phyloP scores from a whole-genome alignment of 2,329 filamentous ascomycete species.

The Aspergillus sp. region DNA sequence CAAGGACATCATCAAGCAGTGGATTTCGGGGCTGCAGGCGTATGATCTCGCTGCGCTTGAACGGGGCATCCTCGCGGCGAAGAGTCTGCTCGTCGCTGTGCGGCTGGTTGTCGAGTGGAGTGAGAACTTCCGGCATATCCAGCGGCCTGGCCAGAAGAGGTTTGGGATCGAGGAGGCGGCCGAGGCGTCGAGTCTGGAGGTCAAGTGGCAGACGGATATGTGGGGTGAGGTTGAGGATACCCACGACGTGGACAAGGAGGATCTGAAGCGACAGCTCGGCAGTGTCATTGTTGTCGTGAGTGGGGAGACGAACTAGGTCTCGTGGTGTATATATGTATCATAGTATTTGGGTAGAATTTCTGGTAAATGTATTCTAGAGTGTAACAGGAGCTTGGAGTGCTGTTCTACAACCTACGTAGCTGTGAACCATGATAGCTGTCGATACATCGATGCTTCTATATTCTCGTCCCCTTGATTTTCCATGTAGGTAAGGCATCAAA shows the following conservation, averaged over 20 bases:
- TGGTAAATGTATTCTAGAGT: not conserved
- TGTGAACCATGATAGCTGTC: too few species aligned
- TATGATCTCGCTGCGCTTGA: conserved; percentile 89
- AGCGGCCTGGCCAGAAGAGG: conserved; percentile 34
- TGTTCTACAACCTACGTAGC: too few species aligned
- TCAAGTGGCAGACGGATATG: conserved; percentile 81
- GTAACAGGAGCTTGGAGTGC: not conserved
- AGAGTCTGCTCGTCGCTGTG: conserved; percentile 77
- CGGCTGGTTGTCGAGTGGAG: conserved; percentile 86
- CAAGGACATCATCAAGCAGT: conserved; percentile 72
- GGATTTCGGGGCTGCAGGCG: conserved; percentile 69
- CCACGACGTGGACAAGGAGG: conserved; percentile 93
- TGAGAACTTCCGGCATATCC: conserved; percentile 61
- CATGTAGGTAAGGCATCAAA: too few species aligned
- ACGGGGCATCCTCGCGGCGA: conserved; percentile 77
- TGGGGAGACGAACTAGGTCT: conserved; percentile 44
- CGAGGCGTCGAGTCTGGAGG: conserved; percentile 74
- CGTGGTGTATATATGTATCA: not conserved
- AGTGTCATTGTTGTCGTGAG: conserved; percentile 80
- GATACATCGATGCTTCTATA: too few species aligned
- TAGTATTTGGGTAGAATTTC: not conserved
- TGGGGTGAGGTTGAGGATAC: conserved; percentile 99
- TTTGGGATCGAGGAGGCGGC: conserved; percentile 86
- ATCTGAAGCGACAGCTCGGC: conserved; percentile 81
- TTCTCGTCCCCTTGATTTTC: too few species aligned